Evolutionary conservation across 495 filamentous ascomycete genomes (phyloP).

Genomic region (Penicillium verhagenii): DNA sequence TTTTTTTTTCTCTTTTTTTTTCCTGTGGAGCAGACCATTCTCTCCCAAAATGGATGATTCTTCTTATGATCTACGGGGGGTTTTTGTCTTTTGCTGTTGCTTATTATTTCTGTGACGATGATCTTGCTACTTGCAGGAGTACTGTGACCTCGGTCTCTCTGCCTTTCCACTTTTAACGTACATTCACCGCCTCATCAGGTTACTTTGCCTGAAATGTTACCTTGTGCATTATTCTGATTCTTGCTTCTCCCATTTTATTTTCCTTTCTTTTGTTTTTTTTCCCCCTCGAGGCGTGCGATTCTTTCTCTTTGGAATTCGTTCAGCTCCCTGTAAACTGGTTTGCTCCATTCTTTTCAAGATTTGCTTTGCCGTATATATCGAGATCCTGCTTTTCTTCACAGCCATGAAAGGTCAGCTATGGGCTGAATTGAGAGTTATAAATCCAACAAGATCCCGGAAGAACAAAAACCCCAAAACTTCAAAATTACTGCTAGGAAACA

Average conservation of each 20-base stretch:
- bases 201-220: conserved; percentile 8
- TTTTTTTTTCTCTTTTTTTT: conserved; percentile 7
- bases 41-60: conserved; percentile 18
- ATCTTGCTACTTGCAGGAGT: not conserved
- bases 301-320: not conserved
- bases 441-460: not conserved
- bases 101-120: conserved; percentile 4
- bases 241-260: not conserved
- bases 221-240: conserved; percentile 11
- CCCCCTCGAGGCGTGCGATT: not conserved
- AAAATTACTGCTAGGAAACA: too few relatives aligned
- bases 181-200: conserved; percentile 34
- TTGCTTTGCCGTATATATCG: not conserved
- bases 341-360: not conserved
- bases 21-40: conserved; percentile 2
- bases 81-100: conserved; percentile 5
- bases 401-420: not conserved
- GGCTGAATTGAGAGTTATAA: not conserved
- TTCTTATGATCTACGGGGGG: conserved; percentile 11
- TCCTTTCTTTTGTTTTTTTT: not conserved
- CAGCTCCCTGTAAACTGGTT: too few relatives aligned
- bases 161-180: conserved; percentile 19
- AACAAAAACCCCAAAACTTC: not conserved
- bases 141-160: not conserved
- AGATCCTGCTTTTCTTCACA: not conserved